Evolutionary conservation across 192 early-diverging fungal species (phyloP), one percentile per base, ranked within the genome.

Genomic region (Oehlia diaphana): DNA sequence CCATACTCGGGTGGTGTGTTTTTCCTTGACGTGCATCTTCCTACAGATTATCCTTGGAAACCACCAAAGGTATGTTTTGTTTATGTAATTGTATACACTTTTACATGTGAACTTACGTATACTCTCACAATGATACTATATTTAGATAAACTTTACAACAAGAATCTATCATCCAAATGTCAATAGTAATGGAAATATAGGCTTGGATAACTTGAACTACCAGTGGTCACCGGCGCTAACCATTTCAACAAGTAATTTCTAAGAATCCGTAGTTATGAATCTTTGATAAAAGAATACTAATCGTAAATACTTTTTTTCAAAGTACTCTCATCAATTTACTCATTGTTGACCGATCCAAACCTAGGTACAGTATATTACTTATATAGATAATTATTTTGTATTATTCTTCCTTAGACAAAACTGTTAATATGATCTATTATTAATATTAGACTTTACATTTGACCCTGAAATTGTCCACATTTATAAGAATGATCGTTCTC

Each of bases 111-210:
- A 47, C 44, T 47, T 47, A 47, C 44, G 44, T 47, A 47, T 12
- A 12, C 10, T 3, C 9, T 47, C 9, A 9, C 44, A 47, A 47
- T 3, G 2, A 12, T 47, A 47, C 4, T 12, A 14, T 62, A 53
- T 72, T n/a, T 79, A 94, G 91, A 90, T 99, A 69, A 94, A 90
- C 86, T 99, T 98, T 85, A 97, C 93, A 78, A 99, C 97, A 67
- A 89, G 91, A 80, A 97, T 99, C 81, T 99, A 99, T 82, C 98
- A 99, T 86, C 97, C 97, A 67, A 99, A 99, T 89, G 97, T 99
- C 87, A 97, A 98, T 89, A 93, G 91, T 86, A 97, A 97, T 85
- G 98, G 98, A 71, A 93, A 91, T 85, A 99, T 99, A 84, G 98
- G 96, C 82, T 87, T 99, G 85, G 98, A 99, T 85, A 98, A 98